Conservation (phyloP, 2,329 filamentous ascomycete genomes). For the Fonsecaea pugnacius region DNA sequence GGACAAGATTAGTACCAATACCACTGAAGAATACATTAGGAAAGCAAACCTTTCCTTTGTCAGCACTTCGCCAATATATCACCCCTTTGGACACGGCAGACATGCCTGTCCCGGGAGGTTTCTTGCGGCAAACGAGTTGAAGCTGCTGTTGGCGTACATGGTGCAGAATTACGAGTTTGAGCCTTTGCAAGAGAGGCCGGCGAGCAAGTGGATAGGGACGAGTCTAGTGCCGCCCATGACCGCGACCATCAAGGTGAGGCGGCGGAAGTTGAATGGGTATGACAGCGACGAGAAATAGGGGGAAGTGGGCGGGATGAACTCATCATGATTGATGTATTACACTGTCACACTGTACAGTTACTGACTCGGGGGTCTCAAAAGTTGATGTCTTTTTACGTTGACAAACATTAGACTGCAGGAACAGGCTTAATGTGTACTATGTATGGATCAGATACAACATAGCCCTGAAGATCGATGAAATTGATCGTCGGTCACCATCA, state of each 20-base stretch:
- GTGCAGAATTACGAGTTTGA: conserved; percentile 42
- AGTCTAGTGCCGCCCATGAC: conserved; percentile 28
- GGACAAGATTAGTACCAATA: conserved; percentile 6
- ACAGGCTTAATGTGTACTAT: not conserved
- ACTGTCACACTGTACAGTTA: not conserved
- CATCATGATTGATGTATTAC: not conserved
- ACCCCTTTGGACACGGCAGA: conserved; percentile 63
- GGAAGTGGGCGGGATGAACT: not conserved
- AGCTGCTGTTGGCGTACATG: conserved; percentile 40
- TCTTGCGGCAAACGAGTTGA: conserved; percentile 40
- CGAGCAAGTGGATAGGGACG: conserved; percentile 26
- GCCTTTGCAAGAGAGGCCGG: conserved; percentile 17
- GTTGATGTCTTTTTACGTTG: not conserved
- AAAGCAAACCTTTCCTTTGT: conserved; percentile 56
- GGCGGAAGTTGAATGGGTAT: conserved; percentile 5
- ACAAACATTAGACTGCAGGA: not conserved
- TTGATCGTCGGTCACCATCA: not conserved
- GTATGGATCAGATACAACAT: not conserved
- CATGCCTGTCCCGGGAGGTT: conserved; percentile 50
- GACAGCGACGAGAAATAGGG: not conserved
- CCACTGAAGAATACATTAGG: conserved; percentile 36
- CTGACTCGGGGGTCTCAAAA: not conserved
- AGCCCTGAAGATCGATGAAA: not conserved
- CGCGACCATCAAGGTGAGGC: conserved; percentile 29
- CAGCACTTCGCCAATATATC: conserved; percentile 56